Conservation (phyloP, 257 asterid species). For the Primulina tabacum region DNA sequence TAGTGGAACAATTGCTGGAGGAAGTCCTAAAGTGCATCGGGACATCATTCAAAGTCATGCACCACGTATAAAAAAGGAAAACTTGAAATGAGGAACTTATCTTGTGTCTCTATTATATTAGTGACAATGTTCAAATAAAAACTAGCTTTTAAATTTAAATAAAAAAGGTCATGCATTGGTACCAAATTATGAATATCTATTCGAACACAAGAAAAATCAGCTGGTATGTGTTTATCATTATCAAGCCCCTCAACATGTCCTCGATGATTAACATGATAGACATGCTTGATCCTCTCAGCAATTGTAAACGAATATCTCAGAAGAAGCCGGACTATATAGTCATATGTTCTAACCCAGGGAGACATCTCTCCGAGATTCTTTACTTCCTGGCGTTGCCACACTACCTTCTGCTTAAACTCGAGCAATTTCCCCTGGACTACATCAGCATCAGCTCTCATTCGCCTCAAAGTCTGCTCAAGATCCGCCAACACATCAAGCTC, state of each 20-base stretch:
- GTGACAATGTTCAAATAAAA: background rate
- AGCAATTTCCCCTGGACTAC: slow-evolving; percentile 50
- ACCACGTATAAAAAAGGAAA: background rate
- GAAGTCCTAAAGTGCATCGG: slow-evolving; percentile 24
- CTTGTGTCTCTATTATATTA: background rate
- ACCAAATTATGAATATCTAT: background rate
- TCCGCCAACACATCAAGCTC: slow-evolving; percentile 77
- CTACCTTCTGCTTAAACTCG: slow-evolving; percentile 78
- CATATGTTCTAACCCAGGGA: slow-evolving; percentile 75
- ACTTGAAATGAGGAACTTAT: background rate
- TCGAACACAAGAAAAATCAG: slow-evolving; percentile 9
- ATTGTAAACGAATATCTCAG: slow-evolving; percentile 64
- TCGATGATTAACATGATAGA: slow-evolving; percentile 33
- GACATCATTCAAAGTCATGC: background rate
- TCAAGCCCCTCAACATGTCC: slow-evolving; percentile 32
- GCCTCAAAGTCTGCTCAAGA: slow-evolving; percentile 71
- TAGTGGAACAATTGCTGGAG: slow-evolving; percentile 43
- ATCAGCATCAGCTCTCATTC: slow-evolving; percentile 52
- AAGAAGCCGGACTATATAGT: slow-evolving; percentile 60
- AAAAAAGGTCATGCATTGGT: background rate
- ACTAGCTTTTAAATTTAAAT: background rate
- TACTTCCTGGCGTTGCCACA: slow-evolving; percentile 82
- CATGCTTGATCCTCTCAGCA: slow-evolving; percentile 52
- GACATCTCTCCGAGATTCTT: slow-evolving; percentile 78
- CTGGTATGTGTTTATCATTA: slow-evolving; percentile 22